phyloP scores from a whole-genome alignment of 352 stramenopile species.

The Globisporangium camurandrum region DNA sequence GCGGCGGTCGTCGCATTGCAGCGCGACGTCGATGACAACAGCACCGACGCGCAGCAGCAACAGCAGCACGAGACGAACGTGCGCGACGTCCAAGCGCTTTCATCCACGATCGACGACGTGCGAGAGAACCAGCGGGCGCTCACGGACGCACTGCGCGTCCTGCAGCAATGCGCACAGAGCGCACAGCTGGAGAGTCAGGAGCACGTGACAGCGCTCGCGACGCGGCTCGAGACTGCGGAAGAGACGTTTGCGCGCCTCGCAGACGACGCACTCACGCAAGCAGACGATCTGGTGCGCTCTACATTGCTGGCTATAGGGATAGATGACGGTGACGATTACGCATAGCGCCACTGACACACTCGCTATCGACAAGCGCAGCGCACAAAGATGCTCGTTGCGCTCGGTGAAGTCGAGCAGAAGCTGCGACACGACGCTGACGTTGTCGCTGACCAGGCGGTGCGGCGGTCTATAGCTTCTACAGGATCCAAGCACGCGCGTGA shows the following conservation, averaged over 20 bases:
- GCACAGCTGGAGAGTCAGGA: conserved; percentile 25
- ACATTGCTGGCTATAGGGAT: no score
- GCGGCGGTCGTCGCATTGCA: conserved; percentile 47
- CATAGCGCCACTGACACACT: neutral
- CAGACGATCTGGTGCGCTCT: conserved; percentile 58
- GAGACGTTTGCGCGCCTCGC: conserved; percentile 31
- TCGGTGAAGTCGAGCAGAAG: conserved; percentile 32
- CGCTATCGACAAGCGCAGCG: conserved; percentile 8
- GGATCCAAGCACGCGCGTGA: no score
- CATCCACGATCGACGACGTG: conserved; percentile 32
- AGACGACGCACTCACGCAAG: conserved; percentile 21
- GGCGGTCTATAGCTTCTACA: no score
- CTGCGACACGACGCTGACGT: conserved; percentile 26
- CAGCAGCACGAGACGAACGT: no score
- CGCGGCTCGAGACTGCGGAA: conserved; percentile 33
- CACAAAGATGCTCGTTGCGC: conserved; percentile 22
- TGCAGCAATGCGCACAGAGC: conserved; percentile 40
- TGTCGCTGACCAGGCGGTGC: conserved; percentile 26
- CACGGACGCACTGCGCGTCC: conserved; percentile 34
- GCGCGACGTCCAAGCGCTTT: neutral
- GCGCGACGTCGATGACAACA: conserved; percentile 31
- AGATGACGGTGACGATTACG: neutral
- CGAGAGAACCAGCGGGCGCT: conserved; percentile 36
- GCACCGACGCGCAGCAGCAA: no score
- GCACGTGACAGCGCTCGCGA: conserved; percentile 18